Evolutionary conservation across 805 yeast species (phyloP), one percentile per base, ranked within the genome.

Genomic region (Cyberlindnera americana): DNA sequence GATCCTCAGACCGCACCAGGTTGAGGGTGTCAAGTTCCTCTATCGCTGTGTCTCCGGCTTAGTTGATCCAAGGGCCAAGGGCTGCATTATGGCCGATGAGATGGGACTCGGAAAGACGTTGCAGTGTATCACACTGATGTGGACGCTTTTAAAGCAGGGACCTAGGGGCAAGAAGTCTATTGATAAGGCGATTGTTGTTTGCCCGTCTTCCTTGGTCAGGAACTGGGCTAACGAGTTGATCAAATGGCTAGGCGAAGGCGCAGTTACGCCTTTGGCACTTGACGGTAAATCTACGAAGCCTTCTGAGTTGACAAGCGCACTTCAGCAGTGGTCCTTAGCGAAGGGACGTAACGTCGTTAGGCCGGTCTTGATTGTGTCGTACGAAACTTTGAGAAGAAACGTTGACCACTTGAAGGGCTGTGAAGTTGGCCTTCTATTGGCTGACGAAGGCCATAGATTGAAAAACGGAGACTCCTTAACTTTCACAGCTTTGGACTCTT

Each of bases 41-140:
- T 93, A 89, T 55, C 66, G 90, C 40, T 91, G 99, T 62, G 88
- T 95, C 0, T 75, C 96, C 1, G 99, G 99, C 0, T 63, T 90
- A 24, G 75, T 82, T 19, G 88, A 83, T 57, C 75, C 87, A 7
- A 70, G 83, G 24, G 97, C 97, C 0, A 78, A 83, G 54, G 99
- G 99, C 3, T 91, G 97, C 57, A 91, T 91, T 36, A 91, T 91
- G 98, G 97, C 97, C 0, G 97, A 89, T 64, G 97, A 86, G 61
- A 89, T 89, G 97, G 97, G 96, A 4, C 68, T 88, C 28, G 96
- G 96, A 19, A 88, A 88, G 57, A 88, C 96, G 1, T 67, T 88
- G 19, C 96, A 88, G 59, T 91, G 98, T 60, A 73, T 91, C 24
- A 72, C 96, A 0, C 68, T 91, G 23, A 73, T 90, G 85, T 91